Evolutionary conservation across 306 rosid genomes (phyloP).

Genomic region (Psophocarpus tetragonolobus): DNA sequence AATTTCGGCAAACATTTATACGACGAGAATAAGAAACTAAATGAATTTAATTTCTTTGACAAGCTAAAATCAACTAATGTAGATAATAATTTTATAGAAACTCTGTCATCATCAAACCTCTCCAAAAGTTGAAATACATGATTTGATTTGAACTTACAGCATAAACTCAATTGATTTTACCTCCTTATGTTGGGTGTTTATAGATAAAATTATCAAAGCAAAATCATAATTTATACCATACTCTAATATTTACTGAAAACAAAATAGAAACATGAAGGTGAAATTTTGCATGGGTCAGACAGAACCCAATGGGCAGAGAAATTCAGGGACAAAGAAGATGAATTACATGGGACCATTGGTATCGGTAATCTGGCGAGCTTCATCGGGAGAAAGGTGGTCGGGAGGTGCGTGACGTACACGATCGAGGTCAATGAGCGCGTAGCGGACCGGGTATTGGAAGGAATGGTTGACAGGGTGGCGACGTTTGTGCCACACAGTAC

Average conservation of each 20-base stretch:
- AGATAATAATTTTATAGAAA: not conserved
- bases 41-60: not conserved
- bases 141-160: not conserved
- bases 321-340: not conserved
- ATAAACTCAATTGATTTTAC: not conserved
- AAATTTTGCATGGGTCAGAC: slow-evolving; percentile 10
- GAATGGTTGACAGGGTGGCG: slow-evolving; percentile 76
- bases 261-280: slow-evolving; percentile 2
- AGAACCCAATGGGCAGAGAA: slow-evolving; percentile 19
- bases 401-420: slow-evolving; percentile 42
- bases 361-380: slow-evolving; percentile 67
- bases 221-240: not conserved
- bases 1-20: not conserved
- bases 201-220: not conserved
- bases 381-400: slow-evolving; percentile 64
- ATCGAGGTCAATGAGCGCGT: slow-evolving; percentile 84
- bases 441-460: slow-evolving; percentile 71
- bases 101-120: not conserved
- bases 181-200: not conserved
- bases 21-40: not conserved
- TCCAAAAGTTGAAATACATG: not conserved
- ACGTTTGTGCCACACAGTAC: slow-evolving; percentile 89
- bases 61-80: not conserved
- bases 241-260: not conserved
- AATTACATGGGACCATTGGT: slow-evolving; percentile 73